These are phyloP conservation scores for Drechslerella stenobrocha DNA, from an alignment of 2,329 filamentous ascomycete species.

Conservation along the genomic window DNA sequence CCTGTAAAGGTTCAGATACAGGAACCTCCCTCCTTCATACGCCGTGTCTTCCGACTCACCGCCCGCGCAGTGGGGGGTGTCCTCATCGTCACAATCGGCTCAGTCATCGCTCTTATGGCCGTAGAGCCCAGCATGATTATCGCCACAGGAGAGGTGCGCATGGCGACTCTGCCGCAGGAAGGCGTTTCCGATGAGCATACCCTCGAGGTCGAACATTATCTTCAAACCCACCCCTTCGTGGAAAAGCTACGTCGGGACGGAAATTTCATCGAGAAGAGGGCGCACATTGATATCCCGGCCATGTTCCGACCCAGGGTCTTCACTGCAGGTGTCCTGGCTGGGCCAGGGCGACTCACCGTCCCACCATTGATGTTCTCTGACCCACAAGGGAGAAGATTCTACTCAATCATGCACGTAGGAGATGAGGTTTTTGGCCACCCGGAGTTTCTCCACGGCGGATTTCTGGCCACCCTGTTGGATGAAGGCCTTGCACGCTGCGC, in stretches of 20 bases:
- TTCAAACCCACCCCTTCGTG: conserved; percentile 75
- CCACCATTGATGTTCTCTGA: conserved; percentile 79
- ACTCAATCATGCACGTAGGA: conserved; percentile 77
- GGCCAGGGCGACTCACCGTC: conserved; percentile 74
- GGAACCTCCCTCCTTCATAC: conserved; percentile 39
- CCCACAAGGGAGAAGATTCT: conserved; percentile 68
- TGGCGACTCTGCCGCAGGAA: conserved; percentile 34
- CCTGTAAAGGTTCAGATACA: conserved; percentile 46
- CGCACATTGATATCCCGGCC: conserved; percentile 81
- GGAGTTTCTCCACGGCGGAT: conserved; percentile 84
- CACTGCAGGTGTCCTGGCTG: conserved; percentile 77
- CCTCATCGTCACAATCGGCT: conserved; percentile 41
- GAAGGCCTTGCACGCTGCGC: conserved; percentile 86
- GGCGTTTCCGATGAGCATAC: conserved; percentile 60
- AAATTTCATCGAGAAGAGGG: conserved; percentile 73
- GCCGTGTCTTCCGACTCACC: conserved; percentile 18
- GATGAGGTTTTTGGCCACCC: conserved; percentile 82
- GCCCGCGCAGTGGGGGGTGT: conserved; percentile 34
- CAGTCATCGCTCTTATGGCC: conserved; percentile 30
- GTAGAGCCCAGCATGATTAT: conserved; percentile 43
- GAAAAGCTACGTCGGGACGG: conserved; percentile 68
- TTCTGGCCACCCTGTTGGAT: conserved; percentile 89
- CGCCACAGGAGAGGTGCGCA: conserved; percentile 27
- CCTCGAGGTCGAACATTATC: conserved; percentile 69
- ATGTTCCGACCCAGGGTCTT: conserved; percentile 72